Conservation (phyloP, 1,284 basidiomycete species). For the Volvariella surrecta region DNA sequence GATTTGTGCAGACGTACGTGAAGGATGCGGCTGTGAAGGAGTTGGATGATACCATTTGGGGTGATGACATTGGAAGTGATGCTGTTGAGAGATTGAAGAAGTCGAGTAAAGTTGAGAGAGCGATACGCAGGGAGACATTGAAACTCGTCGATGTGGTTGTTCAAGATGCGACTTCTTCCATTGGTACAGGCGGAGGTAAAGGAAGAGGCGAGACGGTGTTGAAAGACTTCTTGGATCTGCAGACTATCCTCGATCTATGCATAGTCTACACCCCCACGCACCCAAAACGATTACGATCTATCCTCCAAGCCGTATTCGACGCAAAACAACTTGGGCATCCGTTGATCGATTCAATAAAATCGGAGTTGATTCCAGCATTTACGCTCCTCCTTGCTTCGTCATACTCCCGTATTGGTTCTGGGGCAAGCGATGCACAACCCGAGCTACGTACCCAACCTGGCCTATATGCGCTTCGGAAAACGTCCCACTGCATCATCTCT, state of each 20-base stretch:
- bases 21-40: constrained; percentile 41
- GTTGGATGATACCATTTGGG: constrained; percentile 53
- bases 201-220: background rate
- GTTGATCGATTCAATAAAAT: constrained; percentile 19
- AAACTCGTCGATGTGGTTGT: constrained; percentile 46
- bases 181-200: background rate
- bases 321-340: constrained; percentile 14
- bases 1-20: constrained; percentile 50
- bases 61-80: constrained; percentile 9
- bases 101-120: constrained; percentile 28
- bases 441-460: constrained; percentile 22
- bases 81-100: constrained; percentile 1
- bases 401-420: no score
- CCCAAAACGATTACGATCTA: constrained; percentile 30
- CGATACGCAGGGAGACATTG: constrained; percentile 45
- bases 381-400: constrained; percentile 22
- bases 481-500: constrained; percentile 44
- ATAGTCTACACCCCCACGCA: constrained; percentile 44
- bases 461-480: constrained; percentile 56
- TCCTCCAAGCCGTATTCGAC: constrained; percentile 30
- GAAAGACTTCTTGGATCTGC: constrained; percentile 32
- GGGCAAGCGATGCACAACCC: no score
- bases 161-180: constrained; percentile 13
- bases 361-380: constrained; percentile 48
- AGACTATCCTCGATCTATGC: constrained; percentile 52